Percentiles rank a stretch among this genome's conserved stretches.
These are phyloP conservation scores for Eucalyptus cloeziana DNA, from an alignment of 345 rosid genomes.

Conservation along the genomic window DNA sequence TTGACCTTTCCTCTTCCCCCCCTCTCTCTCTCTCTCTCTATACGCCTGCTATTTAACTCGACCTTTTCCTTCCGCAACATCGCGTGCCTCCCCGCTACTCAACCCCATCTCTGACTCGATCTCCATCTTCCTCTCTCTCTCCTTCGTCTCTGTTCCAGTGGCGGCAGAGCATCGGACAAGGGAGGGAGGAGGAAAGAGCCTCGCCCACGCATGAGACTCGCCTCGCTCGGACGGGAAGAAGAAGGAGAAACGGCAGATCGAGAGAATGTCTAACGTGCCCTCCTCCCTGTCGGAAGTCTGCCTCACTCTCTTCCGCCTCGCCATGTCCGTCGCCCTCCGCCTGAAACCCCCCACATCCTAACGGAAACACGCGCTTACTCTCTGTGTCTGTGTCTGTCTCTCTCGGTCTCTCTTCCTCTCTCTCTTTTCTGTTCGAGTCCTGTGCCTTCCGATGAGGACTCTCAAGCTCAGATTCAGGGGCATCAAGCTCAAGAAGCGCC, in stretches of 20 bases:
- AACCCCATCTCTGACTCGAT: not conserved
- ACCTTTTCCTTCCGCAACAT: not conserved
- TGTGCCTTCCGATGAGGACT: not conserved
- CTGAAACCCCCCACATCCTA: not conserved
- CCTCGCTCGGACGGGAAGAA: not conserved
- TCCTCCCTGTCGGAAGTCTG: not conserved
- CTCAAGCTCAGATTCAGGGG: slow-evolving; percentile 47
- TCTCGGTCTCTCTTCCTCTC: not conserved
- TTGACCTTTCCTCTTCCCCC: not conserved
- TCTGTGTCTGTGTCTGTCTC: not conserved
- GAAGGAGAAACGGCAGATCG: not conserved
- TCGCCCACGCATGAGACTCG: not conserved
- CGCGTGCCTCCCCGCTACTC: not conserved
- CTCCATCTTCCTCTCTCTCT: not conserved
- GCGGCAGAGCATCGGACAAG: not conserved
- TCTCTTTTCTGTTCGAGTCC: not conserved
- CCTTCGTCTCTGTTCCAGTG: not conserved
- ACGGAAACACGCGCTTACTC: not conserved
- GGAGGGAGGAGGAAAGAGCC: not conserved
- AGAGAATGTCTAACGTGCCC: not conserved
- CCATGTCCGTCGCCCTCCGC: slow-evolving; percentile 47
- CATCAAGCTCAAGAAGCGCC: slow-evolving; percentile 43
- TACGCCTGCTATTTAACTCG: not conserved
- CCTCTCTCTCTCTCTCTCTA: not conserved
- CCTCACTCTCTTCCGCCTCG: slow-evolving; percentile 11